Base-by-base conservation (phyloP, 1,139 yeast genomes). In the Geotrichum aggregatum region DNA sequence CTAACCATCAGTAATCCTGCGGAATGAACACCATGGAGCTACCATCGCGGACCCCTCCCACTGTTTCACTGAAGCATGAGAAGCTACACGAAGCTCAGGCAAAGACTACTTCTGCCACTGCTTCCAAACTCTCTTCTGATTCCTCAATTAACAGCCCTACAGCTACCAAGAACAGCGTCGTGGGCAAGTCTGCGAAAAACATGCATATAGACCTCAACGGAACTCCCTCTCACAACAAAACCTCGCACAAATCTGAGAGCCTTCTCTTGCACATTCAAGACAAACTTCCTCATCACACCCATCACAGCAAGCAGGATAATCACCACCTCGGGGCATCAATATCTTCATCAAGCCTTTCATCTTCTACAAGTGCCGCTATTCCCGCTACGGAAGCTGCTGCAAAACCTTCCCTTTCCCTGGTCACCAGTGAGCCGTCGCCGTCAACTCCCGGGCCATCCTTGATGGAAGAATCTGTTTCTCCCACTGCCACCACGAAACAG, bases 221-320 rank as follows among this genome's bases (percentile, higher is more conserved):
- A 8, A 8, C 36, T 34, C n/a, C 36, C n/a, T 16, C 36, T 34
- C 36, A 10, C 14, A 10, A 16, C 24, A 11, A 36, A 19, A 7
- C 19, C 13, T 22, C 42, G 4, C 21, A 44, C 19, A 44, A 34
- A 30, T 45, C 44, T 21, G 46, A 47, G n/a, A 44, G 24, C 10
- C 41, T 44, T 18, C 19, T 44, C 5, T 41, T 30, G 33, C 38
- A 44, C 21, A 22, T 44, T 24, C 46, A 47, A 11, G 33, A 16
- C 26, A 33, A 33, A 14, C 19, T 14, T 3, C 42, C 42, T 3
- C 30, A 18, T 11, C 42, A 39, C 18, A 10, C 13, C n/a, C 42
- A 39, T 16, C 28, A 22, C 30, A 56, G 61, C 39, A 60, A 59
- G 46, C 57, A 60, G 52, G 61, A 61, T 48, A 51, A 52, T 39